phyloP scores from a whole-genome alignment of 2,329 filamentous ascomycete species.

The Paracorniculantispora psalliotae region DNA sequence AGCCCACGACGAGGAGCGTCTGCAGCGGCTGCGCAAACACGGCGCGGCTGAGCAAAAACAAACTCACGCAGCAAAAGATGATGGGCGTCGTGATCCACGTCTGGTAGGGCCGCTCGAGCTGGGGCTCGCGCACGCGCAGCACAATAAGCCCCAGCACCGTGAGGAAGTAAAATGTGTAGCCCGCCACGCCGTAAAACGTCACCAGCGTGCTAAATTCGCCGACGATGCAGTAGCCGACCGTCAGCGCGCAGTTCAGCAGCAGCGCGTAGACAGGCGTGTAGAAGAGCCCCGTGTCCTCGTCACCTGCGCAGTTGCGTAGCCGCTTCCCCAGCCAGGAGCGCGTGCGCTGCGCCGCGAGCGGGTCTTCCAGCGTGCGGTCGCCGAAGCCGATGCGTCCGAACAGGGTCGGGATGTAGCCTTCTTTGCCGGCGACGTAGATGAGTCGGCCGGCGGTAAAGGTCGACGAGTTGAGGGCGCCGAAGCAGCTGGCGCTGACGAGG shows the following conservation, averaged over 20 bases:
- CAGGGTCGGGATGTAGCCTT: constrained; percentile 81
- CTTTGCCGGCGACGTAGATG: constrained; percentile 90
- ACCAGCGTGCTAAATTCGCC: constrained; percentile 89
- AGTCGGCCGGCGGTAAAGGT: constrained; percentile 90
- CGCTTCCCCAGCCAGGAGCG: constrained; percentile 54
- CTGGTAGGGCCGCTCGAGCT: constrained; percentile 83
- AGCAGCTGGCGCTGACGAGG: constrained; percentile 85
- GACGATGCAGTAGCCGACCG: constrained; percentile 70
- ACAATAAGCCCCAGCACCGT: constrained; percentile 92
- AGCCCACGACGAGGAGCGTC: constrained; percentile 79
- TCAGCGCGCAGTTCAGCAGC: constrained; percentile 71
- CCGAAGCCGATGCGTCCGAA: constrained; percentile 79
- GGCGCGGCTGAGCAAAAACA: constrained; percentile 84
- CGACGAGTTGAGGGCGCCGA: constrained; percentile 89
- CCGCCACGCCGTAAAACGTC: constrained; percentile 96
- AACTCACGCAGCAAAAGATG: constrained; percentile 94
- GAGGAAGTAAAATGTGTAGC: constrained; percentile 95
- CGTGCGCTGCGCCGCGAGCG: constrained; percentile 40
- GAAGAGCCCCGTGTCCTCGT: constrained; percentile 75
- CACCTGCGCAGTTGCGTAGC: constrained; percentile 62
- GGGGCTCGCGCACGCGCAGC: constrained; percentile 78
- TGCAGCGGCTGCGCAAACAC: constrained; percentile 89
- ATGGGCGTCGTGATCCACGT: constrained; percentile 97
- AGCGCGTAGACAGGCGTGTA: constrained; percentile 94
- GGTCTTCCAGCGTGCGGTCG: constrained; percentile 30